phyloP scores from a whole-genome alignment of 176 grass and related monocot species.

The Panicum miliaceum region DNA sequence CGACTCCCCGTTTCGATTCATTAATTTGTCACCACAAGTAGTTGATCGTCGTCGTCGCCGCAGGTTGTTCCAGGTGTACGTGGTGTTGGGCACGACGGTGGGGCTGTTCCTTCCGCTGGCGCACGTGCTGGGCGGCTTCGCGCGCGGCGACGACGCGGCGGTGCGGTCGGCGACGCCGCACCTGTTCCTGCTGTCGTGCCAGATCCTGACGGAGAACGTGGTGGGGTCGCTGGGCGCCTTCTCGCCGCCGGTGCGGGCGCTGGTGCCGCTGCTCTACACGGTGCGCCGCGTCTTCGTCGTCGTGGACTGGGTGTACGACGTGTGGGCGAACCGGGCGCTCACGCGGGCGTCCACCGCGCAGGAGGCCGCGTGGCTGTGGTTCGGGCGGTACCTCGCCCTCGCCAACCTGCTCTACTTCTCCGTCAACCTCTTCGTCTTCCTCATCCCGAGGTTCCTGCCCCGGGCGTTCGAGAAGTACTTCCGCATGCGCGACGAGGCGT shows the following conservation, averaged over 20 bases:
- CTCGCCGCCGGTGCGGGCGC: conserved; percentile 73
- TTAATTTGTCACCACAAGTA: no score
- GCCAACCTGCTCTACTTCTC: conserved; percentile 84
- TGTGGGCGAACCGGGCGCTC: conserved; percentile 44
- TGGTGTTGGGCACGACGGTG: conserved; percentile 68
- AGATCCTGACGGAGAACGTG: conserved; percentile 95
- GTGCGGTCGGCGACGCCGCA: conserved; percentile 80
- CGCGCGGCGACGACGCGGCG: conserved; percentile 68
- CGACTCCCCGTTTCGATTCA: no score
- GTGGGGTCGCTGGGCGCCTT: conserved; percentile 67
- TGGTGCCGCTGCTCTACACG: conserved; percentile 86
- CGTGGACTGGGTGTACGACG: conserved; percentile 77
- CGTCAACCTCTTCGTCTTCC: conserved; percentile 75
- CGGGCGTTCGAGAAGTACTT: conserved; percentile 87
- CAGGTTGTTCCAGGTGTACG: conserved; percentile 68
- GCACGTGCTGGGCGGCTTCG: conserved; percentile 93
- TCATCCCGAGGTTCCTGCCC: conserved; percentile 78
- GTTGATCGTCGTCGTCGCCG: background rate
- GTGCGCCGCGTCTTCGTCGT: conserved; percentile 77
- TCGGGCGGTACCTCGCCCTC: conserved; percentile 66
- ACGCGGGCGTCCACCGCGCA: conserved; percentile 22
- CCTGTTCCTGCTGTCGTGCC: conserved; percentile 88
- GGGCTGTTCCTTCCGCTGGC: conserved; percentile 89
- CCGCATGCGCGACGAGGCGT: conserved; percentile 52
- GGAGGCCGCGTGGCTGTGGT: conserved; percentile 77